A percentile compares a stretch with the other conserved stretches of the same genome.
These are phyloP conservation scores for Pichia sp. DNA, from an alignment of 1,139 yeast genomes.

Conservation along the genomic window DNA sequence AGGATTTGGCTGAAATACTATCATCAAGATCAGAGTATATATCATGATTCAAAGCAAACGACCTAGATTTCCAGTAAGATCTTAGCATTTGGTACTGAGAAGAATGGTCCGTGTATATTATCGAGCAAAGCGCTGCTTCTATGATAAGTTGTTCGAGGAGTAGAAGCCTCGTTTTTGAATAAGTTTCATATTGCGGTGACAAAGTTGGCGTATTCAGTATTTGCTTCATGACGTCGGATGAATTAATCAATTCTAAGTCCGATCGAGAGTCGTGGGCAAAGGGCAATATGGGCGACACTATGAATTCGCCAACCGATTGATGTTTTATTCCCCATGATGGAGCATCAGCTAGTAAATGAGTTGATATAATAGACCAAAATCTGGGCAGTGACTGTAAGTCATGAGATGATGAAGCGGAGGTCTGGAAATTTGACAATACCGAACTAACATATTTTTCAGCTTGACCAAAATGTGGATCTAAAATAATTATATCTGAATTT, in stretches of 20 bases:
- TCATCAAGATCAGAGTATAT: background rate
- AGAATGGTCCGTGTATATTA: background rate
- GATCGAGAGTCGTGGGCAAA: slow-evolving; percentile 30
- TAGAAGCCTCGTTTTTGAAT: slow-evolving; percentile 3
- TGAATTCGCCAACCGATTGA: slow-evolving; percentile 38
- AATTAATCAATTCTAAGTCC: slow-evolving; percentile 29
- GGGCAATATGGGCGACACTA: slow-evolving; percentile 16
- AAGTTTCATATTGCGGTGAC: slow-evolving; percentile 12
- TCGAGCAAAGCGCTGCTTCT: slow-evolving; percentile 12
- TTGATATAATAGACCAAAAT: slow-evolving; percentile 43
- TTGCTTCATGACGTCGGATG: slow-evolving; percentile 31
- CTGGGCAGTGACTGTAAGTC: slow-evolving; percentile 33
- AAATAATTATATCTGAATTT: slow-evolving; percentile 40
- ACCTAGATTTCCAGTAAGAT: background rate
- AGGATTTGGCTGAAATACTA: slow-evolving; percentile 16
- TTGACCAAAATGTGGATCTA: slow-evolving; percentile 52
- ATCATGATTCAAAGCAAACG: background rate
- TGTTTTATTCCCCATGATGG: slow-evolving; percentile 40
- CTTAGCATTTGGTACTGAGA: background rate
- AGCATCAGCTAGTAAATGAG: slow-evolving; percentile 41
- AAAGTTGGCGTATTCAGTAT: slow-evolving; percentile 27
- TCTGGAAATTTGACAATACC: background rate
- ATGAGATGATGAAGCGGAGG: background rate
- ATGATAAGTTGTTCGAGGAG: slow-evolving; percentile 12
- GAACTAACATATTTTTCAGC: slow-evolving; percentile 29